Base-by-base conservation (phyloP, 495 filamentous ascomycete genomes). In the Collariella sp. region DNA sequence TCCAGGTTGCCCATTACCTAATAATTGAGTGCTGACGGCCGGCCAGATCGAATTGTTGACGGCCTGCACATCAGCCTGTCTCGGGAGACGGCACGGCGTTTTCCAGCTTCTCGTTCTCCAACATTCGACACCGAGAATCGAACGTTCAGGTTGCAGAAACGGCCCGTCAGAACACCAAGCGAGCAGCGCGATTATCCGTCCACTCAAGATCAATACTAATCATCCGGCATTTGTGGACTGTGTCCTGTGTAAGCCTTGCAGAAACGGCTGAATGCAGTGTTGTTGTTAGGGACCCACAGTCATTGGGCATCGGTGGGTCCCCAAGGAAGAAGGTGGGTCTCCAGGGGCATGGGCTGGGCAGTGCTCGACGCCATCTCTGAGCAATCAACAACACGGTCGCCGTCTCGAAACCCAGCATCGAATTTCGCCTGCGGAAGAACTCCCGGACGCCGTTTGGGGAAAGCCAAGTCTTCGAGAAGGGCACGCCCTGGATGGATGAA, bases 341-440 rank as follows among this genome's bases (percentile, higher is more conserved):
- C 46, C 55, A 55, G 52, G 59, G 56, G 55, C 38, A 39, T 18
- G 58, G 18, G 43, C 49, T 35, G 49, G 56, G 57, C 47, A 59
- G 29, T n/a, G 52, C 41, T 52, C 52, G 52, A 52, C 48, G 19
- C 26, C 26, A 31, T 31, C 26, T 9, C 26, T 31, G 26, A 9
- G 26, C 5, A n/a, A n/a, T n/a, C n/a, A n/a, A n/a, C n/a, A n/a
- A n/a, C n/a, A 31, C 26, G 9, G 26, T 31, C 26, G 26, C 26
- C 5, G 26, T 31, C 26, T 15, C 35, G 20, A 18, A 40, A 48
- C 19, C 36, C 43, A 43, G 48, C 42, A 45, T 50, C 42, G 18
- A 52, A 26, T 35, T 33, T 42, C 49, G 18, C 41, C 34, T 51
- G 18, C 34, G 19, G 34, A 26, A 26, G 12, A 41, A 26, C 33